Evolutionary conservation across 306 rosid species (phyloP).

Genomic region (Trifolium pratense): DNA sequence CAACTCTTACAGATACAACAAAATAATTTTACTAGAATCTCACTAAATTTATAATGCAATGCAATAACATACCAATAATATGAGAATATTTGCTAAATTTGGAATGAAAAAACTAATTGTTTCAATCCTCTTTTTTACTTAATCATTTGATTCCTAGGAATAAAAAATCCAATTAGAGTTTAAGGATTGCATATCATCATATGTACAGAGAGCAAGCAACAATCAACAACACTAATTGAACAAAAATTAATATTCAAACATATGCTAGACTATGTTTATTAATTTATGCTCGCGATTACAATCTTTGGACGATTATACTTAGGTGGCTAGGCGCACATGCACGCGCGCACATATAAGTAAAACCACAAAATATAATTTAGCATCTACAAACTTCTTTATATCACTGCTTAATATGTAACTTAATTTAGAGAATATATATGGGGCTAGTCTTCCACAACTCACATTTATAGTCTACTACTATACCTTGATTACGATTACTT

Average conservation of each 20-base stretch:
- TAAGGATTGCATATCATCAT: constrained; percentile 12
- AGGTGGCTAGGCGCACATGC: too few species aligned
- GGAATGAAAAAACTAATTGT: too few species aligned
- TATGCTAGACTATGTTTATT: constrained; percentile 16
- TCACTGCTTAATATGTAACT: not conserved
- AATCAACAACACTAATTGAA: not conserved
- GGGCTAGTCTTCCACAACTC: too few species aligned
- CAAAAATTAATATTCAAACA: constrained; percentile 16
- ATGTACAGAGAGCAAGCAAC: constrained; percentile 16
- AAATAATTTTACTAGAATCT: too few species aligned
- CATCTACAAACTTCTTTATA: not conserved
- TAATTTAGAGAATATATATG: not conserved
- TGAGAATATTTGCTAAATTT: not conserved
- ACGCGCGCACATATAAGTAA: not conserved
- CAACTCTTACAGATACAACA: not conserved
- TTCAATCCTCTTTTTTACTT: too few species aligned
- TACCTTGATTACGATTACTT: too few species aligned
- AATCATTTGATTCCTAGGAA: too few species aligned
- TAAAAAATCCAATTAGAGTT: too few species aligned
- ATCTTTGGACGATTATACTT: not conserved
- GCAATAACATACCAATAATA: not conserved
- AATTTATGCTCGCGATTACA: not conserved
- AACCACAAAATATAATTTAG: not conserved
- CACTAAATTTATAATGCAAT: not conserved
- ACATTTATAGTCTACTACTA: too few species aligned